These are phyloP conservation scores for Holtermanniella nyarrowii DNA, from an alignment of 768 basidiomycete species.

Conservation along the genomic window DNA sequence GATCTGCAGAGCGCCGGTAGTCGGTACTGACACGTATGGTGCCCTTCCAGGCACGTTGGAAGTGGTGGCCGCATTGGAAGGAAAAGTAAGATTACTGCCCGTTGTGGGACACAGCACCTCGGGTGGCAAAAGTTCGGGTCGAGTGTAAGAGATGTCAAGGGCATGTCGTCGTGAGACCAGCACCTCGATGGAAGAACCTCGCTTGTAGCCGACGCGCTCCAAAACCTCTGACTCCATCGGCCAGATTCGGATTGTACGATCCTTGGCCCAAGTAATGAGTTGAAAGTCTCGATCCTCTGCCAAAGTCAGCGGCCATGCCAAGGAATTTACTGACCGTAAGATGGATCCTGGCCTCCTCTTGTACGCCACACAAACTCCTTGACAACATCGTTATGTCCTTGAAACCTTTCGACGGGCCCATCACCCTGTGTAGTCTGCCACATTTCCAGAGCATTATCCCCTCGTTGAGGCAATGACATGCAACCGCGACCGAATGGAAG, in stretches of 20 bases:
- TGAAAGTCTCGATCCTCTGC: slow-evolving; percentile 52
- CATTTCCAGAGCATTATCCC: slow-evolving; percentile 74
- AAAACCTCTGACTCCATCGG: slow-evolving; percentile 58
- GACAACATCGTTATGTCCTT: slow-evolving; percentile 84
- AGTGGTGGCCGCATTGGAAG: neutral
- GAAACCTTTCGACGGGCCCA: slow-evolving; percentile 56
- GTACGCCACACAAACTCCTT: slow-evolving; percentile 97
- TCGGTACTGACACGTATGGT: neutral
- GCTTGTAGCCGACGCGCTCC: slow-evolving; percentile 39
- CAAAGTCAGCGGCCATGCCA: neutral
- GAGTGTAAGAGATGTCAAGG: slow-evolving; percentile 38
- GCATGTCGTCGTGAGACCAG: slow-evolving; percentile 38
- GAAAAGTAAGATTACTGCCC: neutral
- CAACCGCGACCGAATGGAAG: slow-evolving; percentile 86
- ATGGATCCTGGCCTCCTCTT: slow-evolving; percentile 47
- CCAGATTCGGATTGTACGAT: slow-evolving; percentile 83
- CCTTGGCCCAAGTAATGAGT: slow-evolving; percentile 74
- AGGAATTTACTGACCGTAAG: slow-evolving; percentile 42
- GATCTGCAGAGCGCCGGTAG: slow-evolving; percentile 1
- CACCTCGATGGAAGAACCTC: slow-evolving; percentile 39
- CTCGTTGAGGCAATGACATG: slow-evolving; percentile 76
- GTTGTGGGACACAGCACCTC: neutral
- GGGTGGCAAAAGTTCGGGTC: neutral
- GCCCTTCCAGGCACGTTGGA: neutral
- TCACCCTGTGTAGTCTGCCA: slow-evolving; percentile 47